Conservation (phyloP, 768 basidiomycete species). For the Dentipellis sp. region DNA sequence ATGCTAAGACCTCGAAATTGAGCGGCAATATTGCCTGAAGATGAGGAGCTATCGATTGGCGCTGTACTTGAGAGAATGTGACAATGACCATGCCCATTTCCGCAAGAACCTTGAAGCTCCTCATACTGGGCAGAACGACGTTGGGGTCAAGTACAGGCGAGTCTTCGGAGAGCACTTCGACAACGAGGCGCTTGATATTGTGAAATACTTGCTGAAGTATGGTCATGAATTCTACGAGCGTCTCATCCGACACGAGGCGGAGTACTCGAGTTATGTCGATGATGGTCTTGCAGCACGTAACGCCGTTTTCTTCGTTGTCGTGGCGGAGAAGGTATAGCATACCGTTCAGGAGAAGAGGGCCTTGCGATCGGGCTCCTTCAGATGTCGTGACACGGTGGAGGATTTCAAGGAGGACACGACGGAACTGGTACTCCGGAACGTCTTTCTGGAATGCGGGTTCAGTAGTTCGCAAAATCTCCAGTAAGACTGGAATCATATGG, state of each 20-base stretch:
- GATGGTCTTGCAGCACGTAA: constrained; percentile 82
- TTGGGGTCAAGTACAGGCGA: constrained; percentile 48
- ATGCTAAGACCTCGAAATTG: constrained; percentile 69
- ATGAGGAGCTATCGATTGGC: constrained; percentile 50
- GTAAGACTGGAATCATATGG: constrained; percentile 62
- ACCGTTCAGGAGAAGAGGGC: constrained; percentile 59
- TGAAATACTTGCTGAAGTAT: constrained; percentile 72
- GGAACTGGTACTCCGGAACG: constrained; percentile 68
- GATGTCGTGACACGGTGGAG: constrained; percentile 78
- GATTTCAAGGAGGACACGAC: constrained; percentile 81
- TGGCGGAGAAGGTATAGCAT: constrained; percentile 76
- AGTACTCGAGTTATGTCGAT: constrained; percentile 82
- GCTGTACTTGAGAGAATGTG: constrained; percentile 79
- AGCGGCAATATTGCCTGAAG: constrained; percentile 65
- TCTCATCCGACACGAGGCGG: constrained; percentile 61
- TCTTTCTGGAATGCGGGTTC: constrained; percentile 62
- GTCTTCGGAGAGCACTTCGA: constrained; percentile 64
- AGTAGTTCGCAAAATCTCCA: constrained; percentile 63
- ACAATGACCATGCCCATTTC: constrained; percentile 93
- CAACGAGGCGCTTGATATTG: constrained; percentile 64
- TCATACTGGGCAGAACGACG: constrained; percentile 55
- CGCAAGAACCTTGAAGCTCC: constrained; percentile 88
- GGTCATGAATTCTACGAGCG: constrained; percentile 69
- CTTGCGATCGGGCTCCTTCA: constrained; percentile 67
- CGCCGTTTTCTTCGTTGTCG: constrained; percentile 96